A percentile compares a stretch with the other conserved stretches of the same genome.
These are phyloP conservation scores for Zymoseptoria pseudotritici DNA, from an alignment of 2,329 filamentous ascomycete genomes.

Conservation along the genomic window DNA sequence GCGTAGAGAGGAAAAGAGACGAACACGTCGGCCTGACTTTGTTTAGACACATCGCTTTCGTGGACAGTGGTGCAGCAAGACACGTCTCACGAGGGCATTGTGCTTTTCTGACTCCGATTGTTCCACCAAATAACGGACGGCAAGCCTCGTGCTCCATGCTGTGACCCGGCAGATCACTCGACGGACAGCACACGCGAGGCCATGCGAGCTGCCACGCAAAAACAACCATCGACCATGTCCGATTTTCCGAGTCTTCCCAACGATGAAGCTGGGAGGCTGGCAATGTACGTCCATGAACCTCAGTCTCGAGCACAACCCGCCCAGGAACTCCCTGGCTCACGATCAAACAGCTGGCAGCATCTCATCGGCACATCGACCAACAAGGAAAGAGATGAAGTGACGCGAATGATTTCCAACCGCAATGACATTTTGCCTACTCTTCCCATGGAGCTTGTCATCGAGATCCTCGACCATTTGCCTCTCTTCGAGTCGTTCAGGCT, in stretches of 20 bases:
- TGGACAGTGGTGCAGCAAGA: neutral
- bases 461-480: constrained; percentile 27
- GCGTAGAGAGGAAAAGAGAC: too few relatives aligned
- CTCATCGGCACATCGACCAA: constrained; percentile 6
- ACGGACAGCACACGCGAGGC: neutral
- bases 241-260: too few relatives aligned
- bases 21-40: neutral
- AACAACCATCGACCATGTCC: too few relatives aligned
- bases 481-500: constrained; percentile 22
- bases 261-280: too few relatives aligned
- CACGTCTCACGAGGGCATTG: neutral
- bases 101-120: neutral
- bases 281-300: too few relatives aligned
- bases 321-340: too few relatives aligned
- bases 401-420: constrained; percentile 5
- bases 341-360: too few relatives aligned
- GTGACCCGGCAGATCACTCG: neutral
- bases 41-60: neutral
- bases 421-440: constrained; percentile 31
- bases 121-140: neutral
- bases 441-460: constrained; percentile 32
- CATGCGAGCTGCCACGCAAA: too few relatives aligned
- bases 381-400: constrained; percentile 8
- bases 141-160: neutral
- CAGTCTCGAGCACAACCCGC: too few relatives aligned